Evolutionary conservation across 768 basidiomycete species (phyloP).

Genomic region (Xerocomus potaroensis): DNA sequence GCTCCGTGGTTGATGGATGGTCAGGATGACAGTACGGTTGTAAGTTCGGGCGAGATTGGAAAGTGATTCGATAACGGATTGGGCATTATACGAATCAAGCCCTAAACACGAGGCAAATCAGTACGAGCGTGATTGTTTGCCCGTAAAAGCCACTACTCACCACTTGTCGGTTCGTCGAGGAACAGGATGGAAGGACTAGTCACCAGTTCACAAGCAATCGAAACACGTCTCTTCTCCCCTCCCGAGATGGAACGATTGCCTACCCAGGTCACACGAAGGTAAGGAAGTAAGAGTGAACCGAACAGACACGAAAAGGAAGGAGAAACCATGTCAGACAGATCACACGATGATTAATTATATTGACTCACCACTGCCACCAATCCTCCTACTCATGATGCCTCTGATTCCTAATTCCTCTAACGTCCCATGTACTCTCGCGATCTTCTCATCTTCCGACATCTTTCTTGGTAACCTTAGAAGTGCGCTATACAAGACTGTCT

Average conservation of each 20-base stretch:
- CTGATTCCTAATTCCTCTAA: constrained; percentile 94
- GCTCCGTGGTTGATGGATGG: constrained; percentile 96
- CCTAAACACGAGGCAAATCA: constrained; percentile 42
- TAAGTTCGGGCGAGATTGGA: constrained; percentile 82
- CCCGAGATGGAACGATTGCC: constrained; percentile 91
- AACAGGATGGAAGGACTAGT: constrained; percentile 95
- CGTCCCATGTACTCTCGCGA: constrained; percentile 89
- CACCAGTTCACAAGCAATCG: constrained; percentile 96
- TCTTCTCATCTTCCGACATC: constrained; percentile 95
- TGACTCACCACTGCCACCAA: constrained; percentile 79
- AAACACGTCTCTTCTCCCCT: constrained; percentile 95
- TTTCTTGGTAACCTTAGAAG: constrained; percentile 85
- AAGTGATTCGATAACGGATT: constrained; percentile 88
- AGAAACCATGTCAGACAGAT: constrained; percentile 1
- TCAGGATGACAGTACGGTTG: constrained; percentile 94
- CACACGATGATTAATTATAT: neutral
- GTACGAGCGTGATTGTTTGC: neutral
- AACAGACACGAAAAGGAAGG: neutral
- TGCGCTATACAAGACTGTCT: constrained; percentile 94
- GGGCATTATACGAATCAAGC: constrained; percentile 92
- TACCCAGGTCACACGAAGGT: constrained; percentile 22
- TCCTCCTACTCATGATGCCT: constrained; percentile 82
- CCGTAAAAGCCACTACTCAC: constrained; percentile 47
- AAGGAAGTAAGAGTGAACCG: neutral
- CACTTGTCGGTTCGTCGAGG: constrained; percentile 96